Conservation (phyloP, 1,284 basidiomycete genomes). For the Ustilago trichophora region DNA sequence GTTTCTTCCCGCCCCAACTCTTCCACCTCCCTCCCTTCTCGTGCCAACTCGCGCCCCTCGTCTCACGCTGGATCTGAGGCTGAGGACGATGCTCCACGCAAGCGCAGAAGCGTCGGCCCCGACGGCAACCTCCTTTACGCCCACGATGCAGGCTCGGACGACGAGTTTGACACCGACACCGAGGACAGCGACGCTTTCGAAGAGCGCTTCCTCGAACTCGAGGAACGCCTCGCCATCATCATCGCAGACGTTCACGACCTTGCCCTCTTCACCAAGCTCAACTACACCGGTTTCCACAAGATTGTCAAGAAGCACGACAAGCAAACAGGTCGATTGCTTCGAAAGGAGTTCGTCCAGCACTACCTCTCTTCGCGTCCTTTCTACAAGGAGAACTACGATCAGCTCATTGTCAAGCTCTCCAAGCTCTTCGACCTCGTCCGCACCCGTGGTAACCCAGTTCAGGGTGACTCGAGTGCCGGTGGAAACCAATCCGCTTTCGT, state of each 20-base stretch:
- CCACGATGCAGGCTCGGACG: slow-evolving; percentile 70
- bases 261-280: slow-evolving; percentile 89
- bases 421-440: slow-evolving; percentile 94
- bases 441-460: slow-evolving; percentile 90
- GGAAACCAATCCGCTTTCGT: slow-evolving; percentile 96
- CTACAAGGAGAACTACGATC: slow-evolving; percentile 81
- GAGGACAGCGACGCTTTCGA: slow-evolving; percentile 81
- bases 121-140: slow-evolving; percentile 70
- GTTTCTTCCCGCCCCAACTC: slow-evolving; percentile 57
- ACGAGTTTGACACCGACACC: slow-evolving; percentile 72
- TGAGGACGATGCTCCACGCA: slow-evolving; percentile 22
- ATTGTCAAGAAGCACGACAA: slow-evolving; percentile 95
- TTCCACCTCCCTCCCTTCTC: slow-evolving; percentile 49
- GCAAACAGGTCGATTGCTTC: slow-evolving; percentile 72
- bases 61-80: slow-evolving; percentile 36
- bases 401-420: slow-evolving; percentile 94
- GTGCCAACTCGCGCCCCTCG: slow-evolving; percentile 26
- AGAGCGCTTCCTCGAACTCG: slow-evolving; percentile 85
- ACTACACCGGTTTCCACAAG: slow-evolving; percentile 95
- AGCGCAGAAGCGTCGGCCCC: slow-evolving; percentile 41
- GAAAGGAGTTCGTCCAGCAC: slow-evolving; percentile 78
- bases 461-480: slow-evolving; percentile 91
- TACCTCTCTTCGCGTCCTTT: slow-evolving; percentile 95
- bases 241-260: slow-evolving; percentile 99
- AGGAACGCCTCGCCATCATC: slow-evolving; percentile 93